phyloP scores from a whole-genome alignment of 1,139 yeast genomes.

The Magnusiomyces ingens region DNA sequence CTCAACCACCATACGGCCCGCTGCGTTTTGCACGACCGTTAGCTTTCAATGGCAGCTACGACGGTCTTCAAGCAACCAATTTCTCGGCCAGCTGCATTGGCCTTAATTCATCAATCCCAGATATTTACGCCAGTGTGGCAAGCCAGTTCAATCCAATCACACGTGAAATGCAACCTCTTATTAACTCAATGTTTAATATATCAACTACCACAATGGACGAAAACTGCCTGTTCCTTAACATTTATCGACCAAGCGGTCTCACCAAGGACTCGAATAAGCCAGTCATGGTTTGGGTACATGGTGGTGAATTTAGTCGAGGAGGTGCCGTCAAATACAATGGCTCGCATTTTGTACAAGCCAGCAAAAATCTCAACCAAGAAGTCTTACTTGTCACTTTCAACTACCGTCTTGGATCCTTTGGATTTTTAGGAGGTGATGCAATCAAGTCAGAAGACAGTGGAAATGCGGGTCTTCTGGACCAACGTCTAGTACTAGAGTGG shows the following conservation, averaged over 20 bases:
- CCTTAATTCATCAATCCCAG: background rate
- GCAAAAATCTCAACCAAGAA: background rate
- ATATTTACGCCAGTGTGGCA: background rate
- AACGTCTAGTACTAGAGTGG: conserved; percentile 30
- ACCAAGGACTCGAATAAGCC: conserved; percentile 2
- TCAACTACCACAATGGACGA: conserved; percentile 14
- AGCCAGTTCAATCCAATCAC: background rate
- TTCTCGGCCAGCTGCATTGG: background rate
- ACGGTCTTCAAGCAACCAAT: conserved; percentile 1
- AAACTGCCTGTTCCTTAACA: conserved; percentile 20
- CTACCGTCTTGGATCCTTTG: conserved; percentile 12
- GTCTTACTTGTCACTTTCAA: conserved; percentile 1
- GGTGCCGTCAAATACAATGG: conserved; percentile 11
- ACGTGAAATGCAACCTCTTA: background rate
- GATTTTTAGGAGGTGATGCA: conserved; percentile 18
- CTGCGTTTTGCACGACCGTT: conserved; percentile 20
- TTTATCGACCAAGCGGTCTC: conserved; percentile 1
- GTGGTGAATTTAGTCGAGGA: conserved; percentile 5
- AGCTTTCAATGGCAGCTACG: conserved; percentile 1
- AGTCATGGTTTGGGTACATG: conserved; percentile 6
- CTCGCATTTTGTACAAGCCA: background rate
- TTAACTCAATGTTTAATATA: background rate
- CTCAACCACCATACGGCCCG: conserved; percentile 22
- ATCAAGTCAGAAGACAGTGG: conserved; percentile 26
- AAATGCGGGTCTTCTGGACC: conserved; percentile 30